phyloP scores from a whole-genome alignment of 2,329 filamentous ascomycete genomes.

The Pestalotiopsis sp. region DNA sequence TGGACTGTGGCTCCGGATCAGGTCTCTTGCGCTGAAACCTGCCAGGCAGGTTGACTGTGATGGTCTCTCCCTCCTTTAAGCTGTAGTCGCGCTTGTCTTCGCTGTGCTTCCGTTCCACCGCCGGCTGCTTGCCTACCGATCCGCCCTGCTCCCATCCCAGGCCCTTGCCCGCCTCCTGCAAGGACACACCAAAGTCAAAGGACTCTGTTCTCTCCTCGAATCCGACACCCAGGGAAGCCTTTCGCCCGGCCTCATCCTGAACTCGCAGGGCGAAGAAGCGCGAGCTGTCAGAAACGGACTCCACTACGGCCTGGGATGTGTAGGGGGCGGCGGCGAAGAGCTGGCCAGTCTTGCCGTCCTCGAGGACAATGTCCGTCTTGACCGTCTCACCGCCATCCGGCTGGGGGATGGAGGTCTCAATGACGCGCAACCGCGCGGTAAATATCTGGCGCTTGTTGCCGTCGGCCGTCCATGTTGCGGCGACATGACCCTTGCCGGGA shows the following conservation, averaged over 20 bases:
- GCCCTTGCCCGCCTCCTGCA: constrained; percentile 77
- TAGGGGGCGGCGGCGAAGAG: constrained; percentile 88
- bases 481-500: constrained; percentile 78
- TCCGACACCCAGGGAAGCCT: constrained; percentile 80
- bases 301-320: constrained; percentile 65
- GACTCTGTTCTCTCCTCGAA: constrained; percentile 87
- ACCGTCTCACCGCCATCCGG: constrained; percentile 55
- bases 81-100: constrained; percentile 76
- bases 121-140: constrained; percentile 36
- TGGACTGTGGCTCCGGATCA: constrained; percentile 31
- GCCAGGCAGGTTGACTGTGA: constrained; percentile 76
- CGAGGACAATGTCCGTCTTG: constrained; percentile 76
- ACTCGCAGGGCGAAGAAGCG: constrained; percentile 86
- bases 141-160: constrained; percentile 60
- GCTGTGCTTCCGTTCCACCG: constrained; percentile 40
- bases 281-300: constrained; percentile 77
- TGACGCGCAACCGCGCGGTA: constrained; percentile 77
- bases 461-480: constrained; percentile 75
- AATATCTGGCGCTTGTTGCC: constrained; percentile 78
- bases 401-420: constrained; percentile 69
- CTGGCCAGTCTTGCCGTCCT: constrained; percentile 72
- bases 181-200: constrained; percentile 80
- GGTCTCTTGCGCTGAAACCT: constrained; percentile 54
- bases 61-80: constrained; percentile 87
- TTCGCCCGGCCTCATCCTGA: constrained; percentile 73